Base-by-base conservation (phyloP, 2,329 filamentous ascomycete genomes). In the Capronia americana region DNA sequence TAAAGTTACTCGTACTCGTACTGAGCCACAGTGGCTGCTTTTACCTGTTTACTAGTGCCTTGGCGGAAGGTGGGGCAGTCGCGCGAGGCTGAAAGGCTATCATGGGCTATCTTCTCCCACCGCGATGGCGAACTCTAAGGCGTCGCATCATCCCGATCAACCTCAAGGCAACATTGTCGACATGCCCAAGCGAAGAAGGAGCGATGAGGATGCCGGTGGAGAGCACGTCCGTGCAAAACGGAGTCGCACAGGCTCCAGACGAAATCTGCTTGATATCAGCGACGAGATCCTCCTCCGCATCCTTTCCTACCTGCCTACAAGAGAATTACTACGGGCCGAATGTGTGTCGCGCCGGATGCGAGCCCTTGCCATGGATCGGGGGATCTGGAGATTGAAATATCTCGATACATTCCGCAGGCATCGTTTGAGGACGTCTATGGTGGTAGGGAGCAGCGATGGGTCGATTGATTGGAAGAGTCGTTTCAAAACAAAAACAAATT, bases 361-460 rank as follows among this genome's bases (percentile, higher is more conserved):
- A 72, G 83, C 83, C 46, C 84, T 98, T 20, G 86, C 92, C 7
- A 84, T 86, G 62, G 95, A 98, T 77, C 90, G 90, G 0, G 92
- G 97, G 76, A 81, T 98, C 64, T 99, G 95, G 95, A 95, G 94
- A 77, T 85, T 86, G 14, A 87, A 92, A 57, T 99, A 97, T 79
- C 97, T 96, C 79, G 85, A 88, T 28, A 89, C 90, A 69, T 98
- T 65, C 63, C 57, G 66, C 38, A 55, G 61, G 48, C 41, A 63
- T 57, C 67, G 69, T 17, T 26, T 61, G 41, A 30, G 26, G 14
- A 23, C 58, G 7, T 2, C 58, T 53, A 17, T 23, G 3, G 57
- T 44, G 10, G 17, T 28, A 38, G 48, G 86, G 7, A 83, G 90
- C 24, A 79, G 78, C 63, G 79, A 79, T 65, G 82, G 82, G 12